Evolutionary conservation across 1,284 basidiomycete species (phyloP), one percentile per base, ranked within the genome.

Genomic region (Exobasidium cylindrosporum): DNA sequence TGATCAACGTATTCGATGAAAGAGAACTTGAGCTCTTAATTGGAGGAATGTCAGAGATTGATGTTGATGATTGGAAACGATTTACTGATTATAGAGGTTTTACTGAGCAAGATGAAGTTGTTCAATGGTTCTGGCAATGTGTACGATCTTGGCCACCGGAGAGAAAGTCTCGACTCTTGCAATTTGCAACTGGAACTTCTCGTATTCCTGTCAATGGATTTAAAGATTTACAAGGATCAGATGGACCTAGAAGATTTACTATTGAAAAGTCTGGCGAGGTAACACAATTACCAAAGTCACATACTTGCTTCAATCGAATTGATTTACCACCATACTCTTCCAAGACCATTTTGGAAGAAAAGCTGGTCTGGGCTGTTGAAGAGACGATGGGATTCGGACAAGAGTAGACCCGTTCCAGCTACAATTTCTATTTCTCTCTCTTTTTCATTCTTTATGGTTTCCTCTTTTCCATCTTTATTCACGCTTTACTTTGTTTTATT

Each of bases 51-150:
- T 91, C 91, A 24, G 95, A 98, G 82, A 97, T 98, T 69, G 95
- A 98, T 79, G 83, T 84, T 24, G 84, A 86, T 69, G 85, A 85
- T 73, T 86, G 85, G 85, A 83, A 83, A 78, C 84, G 85, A 75
- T 85, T 85, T 77, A 86, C 85, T 62, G 85, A 86, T 76, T 86
- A 86, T 81, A 81, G 84, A 57, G 84, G 84, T 55, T 85, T 84
- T 65, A 80, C 74, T 29, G 76, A 72, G 63, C 71, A 76, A 60
- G 75, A 80, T 67, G 75, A 77, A 61, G 95, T 98, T 64, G 92
- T 99, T 68, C 92, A 97, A 80, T 98, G 96, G 96, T 99, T 99
- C 87, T 99, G 96, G 96, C 89, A 97, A 83, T 94, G 92, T 76
- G 91, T 98, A 62, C 88, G 90, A 60, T 88, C 88, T 57, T 98